A percentile compares a stretch with the other conserved stretches of the same genome.
Conservation (phyloP, 176 grass and related monocot genomes). For the Oryza meridionalis region DNA sequence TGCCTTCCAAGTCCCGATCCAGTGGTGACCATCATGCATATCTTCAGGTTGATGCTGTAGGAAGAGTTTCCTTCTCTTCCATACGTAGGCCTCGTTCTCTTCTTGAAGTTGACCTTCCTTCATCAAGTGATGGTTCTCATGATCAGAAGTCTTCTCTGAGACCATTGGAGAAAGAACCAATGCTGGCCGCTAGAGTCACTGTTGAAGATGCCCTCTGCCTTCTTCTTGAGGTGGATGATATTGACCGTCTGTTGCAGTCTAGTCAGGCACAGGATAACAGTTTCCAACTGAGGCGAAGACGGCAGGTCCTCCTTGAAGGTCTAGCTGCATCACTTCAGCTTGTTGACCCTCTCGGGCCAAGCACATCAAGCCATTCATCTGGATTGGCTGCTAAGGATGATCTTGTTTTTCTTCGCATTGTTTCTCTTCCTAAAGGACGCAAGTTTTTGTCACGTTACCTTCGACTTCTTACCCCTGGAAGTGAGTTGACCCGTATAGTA, state of each 20-base stretch:
- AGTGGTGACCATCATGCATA: conserved; percentile 69
- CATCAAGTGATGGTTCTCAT: conserved; percentile 50
- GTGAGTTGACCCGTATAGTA: conserved; percentile 79
- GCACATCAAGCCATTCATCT: conserved; percentile 64
- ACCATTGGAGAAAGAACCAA: conserved; percentile 80
- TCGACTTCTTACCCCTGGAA: conserved; percentile 74
- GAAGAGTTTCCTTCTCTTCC: conserved; percentile 80
- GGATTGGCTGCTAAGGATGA: conserved; percentile 80
- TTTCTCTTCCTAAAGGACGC: conserved; percentile 85
- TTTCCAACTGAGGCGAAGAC: conserved; percentile 70
- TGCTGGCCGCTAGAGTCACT: conserved; percentile 92
- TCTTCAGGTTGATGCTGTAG: conserved; percentile 73
- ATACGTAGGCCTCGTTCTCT: conserved; percentile 79
- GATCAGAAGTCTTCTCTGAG: conserved; percentile 67
- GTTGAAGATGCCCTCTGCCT: conserved; percentile 85
- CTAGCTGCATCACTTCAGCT: conserved; percentile 91
- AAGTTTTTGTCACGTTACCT: conserved; percentile 84
- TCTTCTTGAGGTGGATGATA: conserved; percentile 90
- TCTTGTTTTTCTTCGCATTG: conserved; percentile 79
- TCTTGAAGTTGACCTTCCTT: conserved; percentile 70
- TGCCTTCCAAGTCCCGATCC: conserved; percentile 62
- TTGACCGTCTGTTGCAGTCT: conserved; percentile 76
- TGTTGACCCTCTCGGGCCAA: conserved; percentile 88
- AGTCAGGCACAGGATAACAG: conserved; percentile 71
- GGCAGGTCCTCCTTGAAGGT: conserved; percentile 88